Percentiles rank a stretch among this genome's conserved stretches.
phyloP scores from a whole-genome alignment of 306 rosid genomes.

The Heteromeles arbutifolia region DNA sequence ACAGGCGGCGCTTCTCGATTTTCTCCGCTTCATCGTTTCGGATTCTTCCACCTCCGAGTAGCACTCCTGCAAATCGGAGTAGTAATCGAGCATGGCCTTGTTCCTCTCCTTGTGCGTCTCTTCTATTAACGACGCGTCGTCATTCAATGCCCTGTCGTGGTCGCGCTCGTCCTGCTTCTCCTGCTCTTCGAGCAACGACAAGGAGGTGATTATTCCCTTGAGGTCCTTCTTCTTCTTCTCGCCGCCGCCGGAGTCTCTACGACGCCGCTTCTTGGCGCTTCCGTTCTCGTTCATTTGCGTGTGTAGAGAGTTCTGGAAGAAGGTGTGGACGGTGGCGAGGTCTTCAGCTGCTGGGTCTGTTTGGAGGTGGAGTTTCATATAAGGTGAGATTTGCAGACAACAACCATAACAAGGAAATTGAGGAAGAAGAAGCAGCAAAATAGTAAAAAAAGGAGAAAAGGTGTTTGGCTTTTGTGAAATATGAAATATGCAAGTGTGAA shows the following conservation, averaged over 20 bases:
- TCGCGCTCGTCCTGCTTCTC: slow-evolving; percentile 43
- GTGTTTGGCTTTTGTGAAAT: background rate
- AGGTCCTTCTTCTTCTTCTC: slow-evolving; percentile 32
- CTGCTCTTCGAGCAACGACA: slow-evolving; percentile 51
- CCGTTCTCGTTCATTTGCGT: slow-evolving; percentile 33
- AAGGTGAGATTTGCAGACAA: background rate
- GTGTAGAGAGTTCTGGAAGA: slow-evolving; percentile 12
- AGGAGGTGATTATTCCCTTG: slow-evolving; percentile 51
- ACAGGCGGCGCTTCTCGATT: slow-evolving; percentile 27
- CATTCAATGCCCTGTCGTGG: slow-evolving; percentile 32
- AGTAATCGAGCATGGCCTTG: slow-evolving; percentile 45
- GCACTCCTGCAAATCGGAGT: slow-evolving; percentile 36
- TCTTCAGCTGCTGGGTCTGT: slow-evolving; percentile 8
- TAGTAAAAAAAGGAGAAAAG: background rate
- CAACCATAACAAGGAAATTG: background rate
- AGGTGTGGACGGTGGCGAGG: slow-evolving; percentile 5
- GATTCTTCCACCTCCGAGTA: slow-evolving; percentile 50
- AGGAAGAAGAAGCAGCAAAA: background rate
- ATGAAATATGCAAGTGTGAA: slow-evolving; percentile 34
- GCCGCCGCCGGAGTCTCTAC: slow-evolving; percentile 2
- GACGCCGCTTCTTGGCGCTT: slow-evolving; percentile 25
- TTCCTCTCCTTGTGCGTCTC: slow-evolving; percentile 42
- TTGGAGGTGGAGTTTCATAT: slow-evolving; percentile 12
- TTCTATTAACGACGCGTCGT: slow-evolving; percentile 39
- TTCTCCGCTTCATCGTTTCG: slow-evolving; percentile 37